Evolutionary conservation across 345 rosid genomes (phyloP).

Genomic region (Nephelium lappaceum): DNA sequence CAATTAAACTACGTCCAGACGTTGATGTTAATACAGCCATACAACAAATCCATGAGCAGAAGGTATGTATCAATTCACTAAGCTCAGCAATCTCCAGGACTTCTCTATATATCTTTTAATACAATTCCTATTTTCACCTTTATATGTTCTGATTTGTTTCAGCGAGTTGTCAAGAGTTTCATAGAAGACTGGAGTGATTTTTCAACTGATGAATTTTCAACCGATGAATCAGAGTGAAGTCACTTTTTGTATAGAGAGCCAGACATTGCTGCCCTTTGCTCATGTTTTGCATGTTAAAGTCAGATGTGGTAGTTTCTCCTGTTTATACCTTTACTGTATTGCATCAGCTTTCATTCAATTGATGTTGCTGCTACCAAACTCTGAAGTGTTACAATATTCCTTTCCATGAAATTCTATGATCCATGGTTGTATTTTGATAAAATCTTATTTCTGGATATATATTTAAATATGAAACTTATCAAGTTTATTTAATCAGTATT

Average conservation of each 20-base stretch:
- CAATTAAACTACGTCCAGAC: neutral
- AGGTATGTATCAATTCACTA: neutral
- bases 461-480: too few species aligned
- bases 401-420: too few species aligned
- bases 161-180: too few species aligned
- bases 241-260: neutral
- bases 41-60: neutral
- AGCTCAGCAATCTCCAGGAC: neutral
- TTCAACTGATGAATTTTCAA: neutral
- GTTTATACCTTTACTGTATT: neutral
- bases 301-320: neutral
- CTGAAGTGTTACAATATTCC: neutral
- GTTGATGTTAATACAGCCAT: neutral
- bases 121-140: neutral
- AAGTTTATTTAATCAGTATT: too few species aligned
- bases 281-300: neutral
- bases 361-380: neutral
- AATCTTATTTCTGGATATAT: too few species aligned
- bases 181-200: too few species aligned
- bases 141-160: neutral
- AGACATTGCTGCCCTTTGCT: neutral
- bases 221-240: neutral
- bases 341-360: neutral
- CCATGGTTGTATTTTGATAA: neutral
- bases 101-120: neutral